A percentile compares a stretch with the other conserved stretches of the same genome.
phyloP scores from a whole-genome alignment of 768 basidiomycete species.

The Mycena kentingensis region DNA sequence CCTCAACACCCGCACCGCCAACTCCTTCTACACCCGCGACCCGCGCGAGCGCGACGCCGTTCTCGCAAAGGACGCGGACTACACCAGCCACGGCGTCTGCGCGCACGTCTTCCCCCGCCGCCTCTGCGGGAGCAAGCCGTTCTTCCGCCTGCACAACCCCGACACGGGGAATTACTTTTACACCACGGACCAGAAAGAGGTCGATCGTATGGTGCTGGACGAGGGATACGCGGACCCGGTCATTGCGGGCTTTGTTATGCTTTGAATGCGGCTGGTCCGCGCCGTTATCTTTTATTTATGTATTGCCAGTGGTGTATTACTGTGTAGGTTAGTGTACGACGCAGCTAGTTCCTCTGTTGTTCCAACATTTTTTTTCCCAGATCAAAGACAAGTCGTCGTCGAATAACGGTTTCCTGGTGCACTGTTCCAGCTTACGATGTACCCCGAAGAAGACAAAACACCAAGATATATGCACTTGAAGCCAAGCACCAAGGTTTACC shows the following conservation, averaged over 20 bases:
- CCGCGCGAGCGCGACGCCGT: conserved; percentile 2
- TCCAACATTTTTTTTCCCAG: too few species aligned
- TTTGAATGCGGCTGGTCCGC: too few species aligned
- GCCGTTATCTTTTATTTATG: too few species aligned
- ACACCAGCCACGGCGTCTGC: conserved; percentile 3
- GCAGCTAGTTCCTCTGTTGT: too few species aligned
- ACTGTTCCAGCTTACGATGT: too few species aligned
- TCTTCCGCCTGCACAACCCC: conserved; percentile 9
- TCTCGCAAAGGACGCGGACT: not conserved
- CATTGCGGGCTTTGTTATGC: not conserved
- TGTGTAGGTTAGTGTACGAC: too few species aligned
- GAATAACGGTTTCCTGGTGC: too few species aligned
- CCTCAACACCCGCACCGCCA: not conserved
- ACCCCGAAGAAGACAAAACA: too few species aligned
- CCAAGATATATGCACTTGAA: too few species aligned
- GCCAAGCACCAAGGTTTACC: too few species aligned
- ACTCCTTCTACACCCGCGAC: conserved; percentile 7
- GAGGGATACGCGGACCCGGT: not conserved
- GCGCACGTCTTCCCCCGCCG: conserved; percentile 6
- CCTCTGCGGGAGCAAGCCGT: conserved; percentile 7
- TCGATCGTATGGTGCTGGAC: not conserved
- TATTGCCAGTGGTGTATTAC: too few species aligned
- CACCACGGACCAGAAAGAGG: not conserved
- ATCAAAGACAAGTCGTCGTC: too few species aligned
- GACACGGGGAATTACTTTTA: not conserved